Base-by-base conservation (phyloP, 805 yeast species). In the Suhomyces tanzawaensis region DNA sequence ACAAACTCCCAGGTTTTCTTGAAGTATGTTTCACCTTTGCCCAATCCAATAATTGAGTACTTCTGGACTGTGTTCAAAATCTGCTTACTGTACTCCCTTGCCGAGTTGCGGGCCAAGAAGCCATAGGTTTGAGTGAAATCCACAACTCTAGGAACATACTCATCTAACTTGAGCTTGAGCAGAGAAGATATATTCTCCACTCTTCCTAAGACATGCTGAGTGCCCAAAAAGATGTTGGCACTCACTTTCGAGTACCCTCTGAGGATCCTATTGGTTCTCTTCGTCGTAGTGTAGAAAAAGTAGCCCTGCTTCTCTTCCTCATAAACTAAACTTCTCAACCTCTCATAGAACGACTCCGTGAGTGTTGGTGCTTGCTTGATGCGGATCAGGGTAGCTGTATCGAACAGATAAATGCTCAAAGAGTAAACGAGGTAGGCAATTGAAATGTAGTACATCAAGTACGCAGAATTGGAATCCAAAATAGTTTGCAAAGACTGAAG, bases 401-500 rank as follows among this genome's bases (percentile, higher is more conserved):
- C 11, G 22, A 4, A 23, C n/a, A 5, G 21, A 21, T 15, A 4
- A 22, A 22, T 12, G n/a, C 6, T 12, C n/a, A 15, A 33, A 18
- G 23, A 17, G 13, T 19, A 40, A 4, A 21, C 39, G 18, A 4
- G 39, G 26, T 14, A 32, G 29, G 12, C 36, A 8, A 5, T 38
- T 39, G 9, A 42, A 22, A 12, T 42, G 32, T 48, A 47, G 38
- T 50, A 52, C 34, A 44, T 41, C 28, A 46, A 39, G 34, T 50
- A 49, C 19, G 40, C 50, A 13, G 56, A 48, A 36, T 50, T 33
- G 4, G 37, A 15, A n/a, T 45, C 50, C 41, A 52, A 41, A 16
- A 48, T 29, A 2, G 26, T 24, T 28, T 37, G 44, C 9, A 48
- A 19, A 7, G 17, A 19, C 7, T 36, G 31, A 30, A 35, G 15